phyloP scores from a whole-genome alignment of 1,284 basidiomycete species.

The Thelephora terrestris region DNA sequence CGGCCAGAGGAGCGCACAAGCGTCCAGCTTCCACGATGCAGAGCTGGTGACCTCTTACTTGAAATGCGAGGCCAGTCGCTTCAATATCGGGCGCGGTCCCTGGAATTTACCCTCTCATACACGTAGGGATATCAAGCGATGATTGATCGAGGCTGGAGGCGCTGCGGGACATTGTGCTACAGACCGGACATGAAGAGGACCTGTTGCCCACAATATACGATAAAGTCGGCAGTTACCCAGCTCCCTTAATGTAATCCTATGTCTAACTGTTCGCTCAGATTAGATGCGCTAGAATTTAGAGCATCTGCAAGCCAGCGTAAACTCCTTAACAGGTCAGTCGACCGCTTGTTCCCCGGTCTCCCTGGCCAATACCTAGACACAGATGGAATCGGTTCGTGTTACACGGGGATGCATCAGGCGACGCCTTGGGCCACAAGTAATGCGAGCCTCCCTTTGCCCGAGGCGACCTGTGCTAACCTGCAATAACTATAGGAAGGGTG shows the following conservation, averaged over 20 bases:
- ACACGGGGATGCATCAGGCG: constrained; percentile 33
- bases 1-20: constrained; percentile 23
- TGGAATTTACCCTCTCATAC: not conserved
- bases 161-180: constrained; percentile 75
- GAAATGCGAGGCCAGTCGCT: constrained; percentile 39
- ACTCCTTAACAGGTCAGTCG: constrained; percentile 50
- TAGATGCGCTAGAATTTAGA: constrained; percentile 67
- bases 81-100: not conserved
- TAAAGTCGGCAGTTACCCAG: constrained; percentile 40
- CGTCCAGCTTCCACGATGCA: constrained; percentile 26
- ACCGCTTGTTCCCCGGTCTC: not conserved
- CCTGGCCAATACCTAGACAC: constrained; percentile 4
- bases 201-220: constrained; percentile 92
- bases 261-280: constrained; percentile 28
- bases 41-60: constrained; percentile 26
- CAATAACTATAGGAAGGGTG: not conserved
- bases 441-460: too few relatives aligned
- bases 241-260: constrained; percentile 5
- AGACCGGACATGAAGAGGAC: constrained; percentile 75
- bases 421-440: not conserved
- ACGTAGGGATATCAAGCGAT: constrained; percentile 66
- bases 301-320: constrained; percentile 76
- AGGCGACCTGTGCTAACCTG: too few relatives aligned
- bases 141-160: constrained; percentile 85
- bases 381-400: constrained; percentile 73